Evolutionary conservation across 345 rosid genomes (phyloP).

Genomic region (Eucalyptus leucophloia): DNA sequence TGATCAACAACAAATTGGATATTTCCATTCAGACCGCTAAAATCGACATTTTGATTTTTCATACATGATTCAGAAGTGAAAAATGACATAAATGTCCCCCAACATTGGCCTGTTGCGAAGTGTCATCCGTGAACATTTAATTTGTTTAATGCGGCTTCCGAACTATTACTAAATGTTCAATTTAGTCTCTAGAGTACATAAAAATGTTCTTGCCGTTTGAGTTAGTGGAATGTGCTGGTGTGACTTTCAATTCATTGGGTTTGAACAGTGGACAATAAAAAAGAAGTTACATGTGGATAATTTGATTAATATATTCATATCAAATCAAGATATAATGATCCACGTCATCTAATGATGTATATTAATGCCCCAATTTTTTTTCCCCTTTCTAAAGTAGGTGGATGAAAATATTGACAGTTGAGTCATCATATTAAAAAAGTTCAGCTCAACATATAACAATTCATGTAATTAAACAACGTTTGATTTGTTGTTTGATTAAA

Average conservation of each 20-base stretch:
- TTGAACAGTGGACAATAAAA: fast-evolving
- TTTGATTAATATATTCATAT: background rate
- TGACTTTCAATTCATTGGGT: background rate
- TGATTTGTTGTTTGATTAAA: no score
- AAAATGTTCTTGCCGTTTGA: background rate
- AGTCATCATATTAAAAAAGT: background rate
- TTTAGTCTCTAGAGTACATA: background rate
- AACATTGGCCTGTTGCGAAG: fast-evolving
- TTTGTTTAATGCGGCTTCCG: fast-evolving
- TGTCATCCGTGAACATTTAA: fast-evolving
- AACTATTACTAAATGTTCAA: background rate
- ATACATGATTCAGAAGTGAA: background rate
- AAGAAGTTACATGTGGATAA: background rate
- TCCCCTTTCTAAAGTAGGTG: background rate
- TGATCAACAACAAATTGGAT: no score
- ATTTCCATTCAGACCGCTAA: no score
- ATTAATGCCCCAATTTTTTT: fast-evolving
- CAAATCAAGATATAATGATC: background rate
- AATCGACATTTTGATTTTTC: background rate
- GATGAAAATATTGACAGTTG: background rate
- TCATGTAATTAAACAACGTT: no score
- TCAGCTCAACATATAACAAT: background rate
- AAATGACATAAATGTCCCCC: background rate
- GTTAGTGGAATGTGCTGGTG: fast-evolving
- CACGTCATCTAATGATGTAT: background rate